Conservation (phyloP, 495 filamentous ascomycete genomes). For the Penicillium egyptiacum region DNA sequence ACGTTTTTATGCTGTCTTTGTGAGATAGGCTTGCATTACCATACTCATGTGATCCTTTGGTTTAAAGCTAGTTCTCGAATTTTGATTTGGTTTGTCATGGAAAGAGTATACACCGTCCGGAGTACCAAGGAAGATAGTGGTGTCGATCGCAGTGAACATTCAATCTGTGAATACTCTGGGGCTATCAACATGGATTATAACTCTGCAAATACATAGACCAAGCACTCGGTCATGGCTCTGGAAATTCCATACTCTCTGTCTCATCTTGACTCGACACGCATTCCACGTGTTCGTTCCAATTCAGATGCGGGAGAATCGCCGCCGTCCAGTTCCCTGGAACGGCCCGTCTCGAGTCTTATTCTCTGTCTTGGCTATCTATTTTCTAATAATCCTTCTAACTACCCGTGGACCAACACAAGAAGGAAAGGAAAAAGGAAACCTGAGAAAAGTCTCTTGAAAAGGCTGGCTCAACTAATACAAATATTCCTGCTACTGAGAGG, state of each 20-base stretch:
- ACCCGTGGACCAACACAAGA: too few relatives aligned
- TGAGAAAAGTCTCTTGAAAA: too few relatives aligned
- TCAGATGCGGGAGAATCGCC: background rate
- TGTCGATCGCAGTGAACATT: background rate
- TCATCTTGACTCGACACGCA: background rate
- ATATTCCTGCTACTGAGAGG: too few relatives aligned
- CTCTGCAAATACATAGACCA: too few relatives aligned
- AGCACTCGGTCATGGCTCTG: background rate
- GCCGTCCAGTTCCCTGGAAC: background rate
- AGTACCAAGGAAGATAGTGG: background rate
- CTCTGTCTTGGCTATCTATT: too few relatives aligned
- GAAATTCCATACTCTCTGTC: too few relatives aligned
- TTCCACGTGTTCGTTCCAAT: background rate
- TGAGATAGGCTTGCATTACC: background rate
- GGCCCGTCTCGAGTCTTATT: background rate
- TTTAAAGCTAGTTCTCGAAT: background rate
- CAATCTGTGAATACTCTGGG: background rate
- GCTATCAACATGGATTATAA: background rate
- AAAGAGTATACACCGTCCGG: background rate
- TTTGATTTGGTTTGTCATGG: background rate
- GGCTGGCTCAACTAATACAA: too few relatives aligned
- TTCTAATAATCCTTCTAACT: too few relatives aligned
- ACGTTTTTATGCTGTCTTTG: background rate
- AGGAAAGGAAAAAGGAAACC: too few relatives aligned
- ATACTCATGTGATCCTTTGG: background rate